These are phyloP conservation scores for Brassica cretica DNA, from an alignment of 345 rosid species.

Conservation along the genomic window DNA sequence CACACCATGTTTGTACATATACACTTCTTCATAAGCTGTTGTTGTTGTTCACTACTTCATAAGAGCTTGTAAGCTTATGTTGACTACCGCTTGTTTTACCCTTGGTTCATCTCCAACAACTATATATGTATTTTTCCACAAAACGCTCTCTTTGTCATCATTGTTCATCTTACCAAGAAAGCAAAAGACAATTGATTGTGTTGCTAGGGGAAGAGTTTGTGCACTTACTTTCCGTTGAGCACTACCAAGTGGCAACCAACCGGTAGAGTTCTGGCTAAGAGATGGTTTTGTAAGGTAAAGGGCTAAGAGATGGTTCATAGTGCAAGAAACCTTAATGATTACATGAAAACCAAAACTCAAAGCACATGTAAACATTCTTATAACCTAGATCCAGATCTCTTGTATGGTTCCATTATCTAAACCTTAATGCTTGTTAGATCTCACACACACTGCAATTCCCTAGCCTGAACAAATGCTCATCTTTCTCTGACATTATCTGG, in stretches of 20 bases:
- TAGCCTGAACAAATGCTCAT: background rate
- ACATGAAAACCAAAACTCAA: background rate
- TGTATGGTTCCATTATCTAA: background rate
- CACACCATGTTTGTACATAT: constrained; percentile 3
- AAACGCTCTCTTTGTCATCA: background rate
- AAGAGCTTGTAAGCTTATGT: constrained; percentile 25
- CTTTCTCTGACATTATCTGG: background rate
- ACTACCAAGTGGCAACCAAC: background rate
- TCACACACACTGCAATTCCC: background rate
- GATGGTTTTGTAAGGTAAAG: no score
- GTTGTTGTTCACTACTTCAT: background rate
- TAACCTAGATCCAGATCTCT: background rate
- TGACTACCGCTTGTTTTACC: constrained; percentile 4
- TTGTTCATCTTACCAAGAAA: background rate
- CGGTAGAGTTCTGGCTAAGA: background rate
- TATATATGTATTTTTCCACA: background rate
- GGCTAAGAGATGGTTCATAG: no score
- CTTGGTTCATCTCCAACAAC: constrained; percentile 10
- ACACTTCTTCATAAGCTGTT: constrained; percentile 10
- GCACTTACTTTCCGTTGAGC: background rate
- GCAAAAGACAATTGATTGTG: background rate
- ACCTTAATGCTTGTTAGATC: background rate
- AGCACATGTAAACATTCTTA: background rate
- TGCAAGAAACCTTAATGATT: background rate
- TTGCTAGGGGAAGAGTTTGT: background rate